Evolutionary conservation across 1,284 basidiomycete species (phyloP).

Genomic region (Microbotryum violaceum): DNA sequence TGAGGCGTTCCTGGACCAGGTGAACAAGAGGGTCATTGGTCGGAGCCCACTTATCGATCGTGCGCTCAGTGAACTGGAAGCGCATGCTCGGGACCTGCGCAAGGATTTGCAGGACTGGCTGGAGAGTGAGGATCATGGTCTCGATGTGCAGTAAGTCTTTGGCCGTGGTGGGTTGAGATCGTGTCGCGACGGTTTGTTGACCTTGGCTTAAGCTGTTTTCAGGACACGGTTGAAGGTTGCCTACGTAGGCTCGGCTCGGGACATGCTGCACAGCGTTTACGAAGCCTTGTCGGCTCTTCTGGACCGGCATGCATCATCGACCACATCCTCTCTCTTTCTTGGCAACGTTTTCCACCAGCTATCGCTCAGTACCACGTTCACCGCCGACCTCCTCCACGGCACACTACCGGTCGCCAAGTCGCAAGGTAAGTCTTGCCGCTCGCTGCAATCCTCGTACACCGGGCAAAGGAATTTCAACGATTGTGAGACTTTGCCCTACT

Average conservation of each 20-base stretch:
- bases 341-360: conserved; percentile 16
- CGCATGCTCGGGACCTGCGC: conserved; percentile 8
- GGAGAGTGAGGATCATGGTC: background rate
- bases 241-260: conserved; percentile 9
- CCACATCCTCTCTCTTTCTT: conserved; percentile 14
- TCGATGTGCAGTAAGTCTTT: too few species aligned
- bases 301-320: background rate
- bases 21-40: conserved; percentile 20
- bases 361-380: conserved; percentile 3
- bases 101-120: conserved; percentile 23
- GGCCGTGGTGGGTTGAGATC: too few species aligned
- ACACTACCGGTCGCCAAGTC: background rate
- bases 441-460: background rate
- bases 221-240: conserved; percentile 3
- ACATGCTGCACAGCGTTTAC: conserved; percentile 7
- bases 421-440: background rate
- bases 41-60: conserved; percentile 25
- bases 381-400: conserved; percentile 11
- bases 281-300: conserved; percentile 8
- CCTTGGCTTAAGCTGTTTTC: background rate
- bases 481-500: too few species aligned
- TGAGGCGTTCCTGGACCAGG: conserved; percentile 22
- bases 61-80: conserved; percentile 25
- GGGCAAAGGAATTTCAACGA: too few species aligned
- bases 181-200: background rate